Conservation (phyloP, 176 grass and related monocot genomes). For the Canna indica region DNA sequence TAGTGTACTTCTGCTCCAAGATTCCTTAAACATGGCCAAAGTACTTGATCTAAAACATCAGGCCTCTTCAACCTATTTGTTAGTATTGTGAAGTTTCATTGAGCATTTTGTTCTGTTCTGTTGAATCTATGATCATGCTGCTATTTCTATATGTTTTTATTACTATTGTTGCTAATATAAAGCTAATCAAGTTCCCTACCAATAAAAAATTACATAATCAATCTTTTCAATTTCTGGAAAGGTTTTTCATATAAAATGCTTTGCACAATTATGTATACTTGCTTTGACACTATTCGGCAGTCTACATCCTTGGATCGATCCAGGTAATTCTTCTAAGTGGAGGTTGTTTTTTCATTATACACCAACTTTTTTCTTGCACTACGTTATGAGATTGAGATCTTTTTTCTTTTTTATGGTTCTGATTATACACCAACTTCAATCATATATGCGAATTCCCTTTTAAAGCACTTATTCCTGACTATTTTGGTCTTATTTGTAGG, state of each 20-base stretch:
- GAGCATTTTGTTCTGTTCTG: background rate
- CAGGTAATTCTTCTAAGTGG: constrained; percentile 40
- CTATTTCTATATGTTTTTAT: background rate
- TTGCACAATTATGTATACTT: background rate
- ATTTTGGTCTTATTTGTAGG: constrained; percentile 37
- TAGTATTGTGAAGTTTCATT: background rate
- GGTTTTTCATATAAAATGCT: background rate
- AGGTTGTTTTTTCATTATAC: background rate
- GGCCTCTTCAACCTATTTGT: too few relatives aligned
- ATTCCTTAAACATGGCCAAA: constrained; percentile 78
- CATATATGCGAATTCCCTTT: background rate
- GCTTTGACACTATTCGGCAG: constrained; percentile 65
- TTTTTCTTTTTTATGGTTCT: too few relatives aligned
- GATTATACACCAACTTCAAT: background rate
- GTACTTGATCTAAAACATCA: too few relatives aligned
- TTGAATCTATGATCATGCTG: background rate
- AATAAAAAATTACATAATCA: background rate
- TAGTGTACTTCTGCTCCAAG: constrained; percentile 81
- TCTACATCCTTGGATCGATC: constrained; percentile 87
- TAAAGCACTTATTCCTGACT: background rate
- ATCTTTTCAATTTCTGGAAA: background rate
- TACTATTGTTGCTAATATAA: background rate
- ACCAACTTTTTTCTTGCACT: too few relatives aligned
- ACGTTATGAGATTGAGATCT: too few relatives aligned
- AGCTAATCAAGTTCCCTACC: background rate